Evolutionary conservation across 352 stramenopile species (phyloP), one percentile per base, ranked within the genome.

Genomic region (Halophytophthora batemanensis): DNA sequence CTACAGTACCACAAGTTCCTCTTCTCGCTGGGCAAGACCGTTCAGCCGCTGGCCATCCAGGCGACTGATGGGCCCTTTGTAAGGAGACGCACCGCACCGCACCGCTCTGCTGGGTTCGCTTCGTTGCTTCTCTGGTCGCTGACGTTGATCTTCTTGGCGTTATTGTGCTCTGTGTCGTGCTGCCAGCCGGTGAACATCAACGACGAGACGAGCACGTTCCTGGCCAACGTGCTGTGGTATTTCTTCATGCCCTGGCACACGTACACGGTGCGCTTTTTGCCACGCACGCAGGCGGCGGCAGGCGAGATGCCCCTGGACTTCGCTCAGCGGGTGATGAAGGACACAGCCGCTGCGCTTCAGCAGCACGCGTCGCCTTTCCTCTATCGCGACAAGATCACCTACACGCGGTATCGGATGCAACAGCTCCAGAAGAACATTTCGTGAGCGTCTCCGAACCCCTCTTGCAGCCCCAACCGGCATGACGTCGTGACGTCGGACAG

Each of bases 1-100:
- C 45, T 89, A 19, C 78, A 89, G 61, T 89, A 89, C 42, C 76
- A 89, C 60, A 89, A 87, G 59, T 89, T 89, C 48, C 69, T 89
- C 14, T 89, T 89, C 41, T 87, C 75, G 13, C 68, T 89, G 10
- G 76, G 65, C 37, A 81, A 80, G 45, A 68, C 52, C 3, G 59
- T 89, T 39, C 78, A 89, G 34, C 78, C 78, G 34, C 66, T 89
- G 19, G 74, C 76, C 14, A 81, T 89, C 36, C 67, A 70, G 22
- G 78, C 63, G 10, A 76, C 71, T 10, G 78, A 89, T 48, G 78
- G 78, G 29, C 73, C 73, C 6, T 87, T 89, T 60, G 77, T 88
- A 66, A 60, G 74, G 7, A 63, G 4, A 31, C 25, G 8, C 25
- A 31, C 25, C 25, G 25, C 25, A 10, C 25, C 62, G 1, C n/a